Conservation (phyloP, 2,329 filamentous ascomycete species). For the Aspergillus udagawae region DNA sequence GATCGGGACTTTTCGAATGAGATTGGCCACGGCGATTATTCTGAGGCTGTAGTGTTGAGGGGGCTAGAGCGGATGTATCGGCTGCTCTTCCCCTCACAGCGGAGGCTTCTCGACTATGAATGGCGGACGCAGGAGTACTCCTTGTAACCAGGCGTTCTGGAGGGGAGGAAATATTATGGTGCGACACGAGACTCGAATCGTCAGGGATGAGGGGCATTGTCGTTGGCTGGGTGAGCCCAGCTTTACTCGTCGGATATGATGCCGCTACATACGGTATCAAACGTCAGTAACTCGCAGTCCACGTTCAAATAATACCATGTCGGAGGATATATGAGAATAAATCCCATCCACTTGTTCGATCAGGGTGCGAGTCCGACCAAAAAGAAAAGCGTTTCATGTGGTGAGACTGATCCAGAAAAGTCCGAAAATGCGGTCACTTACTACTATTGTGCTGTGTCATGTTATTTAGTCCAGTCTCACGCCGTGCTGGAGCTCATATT, state of each 20-base stretch:
- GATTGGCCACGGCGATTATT: conserved; percentile 36
- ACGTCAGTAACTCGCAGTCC: neutral
- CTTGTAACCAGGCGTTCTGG: conserved; percentile 36
- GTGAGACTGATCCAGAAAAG: neutral
- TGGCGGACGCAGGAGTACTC: conserved; percentile 34
- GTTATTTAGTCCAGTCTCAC: conserved; percentile 13
- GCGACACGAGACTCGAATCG: conserved; percentile 34
- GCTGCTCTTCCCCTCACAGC: conserved; percentile 39
- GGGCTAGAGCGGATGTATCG: conserved; percentile 32
- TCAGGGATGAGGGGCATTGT: conserved; percentile 40
- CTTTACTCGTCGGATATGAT: conserved; percentile 35
- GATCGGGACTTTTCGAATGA: conserved; percentile 41
- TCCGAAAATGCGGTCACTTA: conserved; percentile 14
- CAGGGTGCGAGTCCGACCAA: neutral
- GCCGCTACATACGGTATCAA: conserved; percentile 24
- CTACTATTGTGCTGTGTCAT: conserved; percentile 18
- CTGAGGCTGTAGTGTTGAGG: conserved; percentile 34
- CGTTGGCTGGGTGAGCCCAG: conserved; percentile 35
- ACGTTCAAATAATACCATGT: neutral
- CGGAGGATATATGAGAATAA: neutral
- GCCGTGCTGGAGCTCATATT: conserved; percentile 13
- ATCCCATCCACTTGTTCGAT: neutral
- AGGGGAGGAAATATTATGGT: conserved; percentile 35
- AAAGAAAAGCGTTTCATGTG: neutral
- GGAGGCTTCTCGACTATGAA: conserved; percentile 44